Conservation (phyloP, 345 rosid genomes). For the Schrenkiella parvula region DNA sequence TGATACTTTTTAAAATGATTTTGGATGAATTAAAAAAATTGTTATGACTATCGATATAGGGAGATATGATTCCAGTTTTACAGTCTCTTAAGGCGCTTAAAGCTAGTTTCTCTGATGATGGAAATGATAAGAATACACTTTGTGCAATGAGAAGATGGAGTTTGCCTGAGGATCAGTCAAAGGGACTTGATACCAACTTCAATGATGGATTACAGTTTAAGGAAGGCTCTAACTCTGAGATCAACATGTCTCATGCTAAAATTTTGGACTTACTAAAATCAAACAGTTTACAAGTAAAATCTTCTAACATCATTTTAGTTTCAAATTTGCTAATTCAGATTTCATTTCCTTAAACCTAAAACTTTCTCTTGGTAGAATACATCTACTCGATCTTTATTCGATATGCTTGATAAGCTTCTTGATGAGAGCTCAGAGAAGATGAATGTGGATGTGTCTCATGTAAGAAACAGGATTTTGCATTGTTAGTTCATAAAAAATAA, state of each 20-base stretch:
- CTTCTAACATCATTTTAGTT: not conserved
- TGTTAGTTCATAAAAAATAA: not conserved
- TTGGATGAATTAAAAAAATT: not conserved
- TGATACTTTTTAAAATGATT: not conserved
- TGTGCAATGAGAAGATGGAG: slow-evolving; percentile 49
- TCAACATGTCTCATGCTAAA: slow-evolving; percentile 45
- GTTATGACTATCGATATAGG: slow-evolving; percentile 35
- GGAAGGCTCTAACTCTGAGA: slow-evolving; percentile 42
- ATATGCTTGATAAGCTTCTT: slow-evolving; percentile 47
- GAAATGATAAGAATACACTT: slow-evolving; percentile 29
- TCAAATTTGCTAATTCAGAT: not conserved
- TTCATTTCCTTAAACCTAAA: not conserved
- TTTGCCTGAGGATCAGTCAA: slow-evolving; percentile 26
- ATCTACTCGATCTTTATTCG: slow-evolving; percentile 61
- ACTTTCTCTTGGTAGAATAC: slow-evolving; percentile 47
- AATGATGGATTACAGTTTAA: slow-evolving; percentile 35
- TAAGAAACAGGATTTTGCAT: slow-evolving; percentile 35
- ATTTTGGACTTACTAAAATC: slow-evolving; percentile 55
- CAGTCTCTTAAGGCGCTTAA: slow-evolving; percentile 61
- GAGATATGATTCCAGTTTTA: slow-evolving; percentile 58
- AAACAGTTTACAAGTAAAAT: slow-evolving; percentile 28
- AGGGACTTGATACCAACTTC: slow-evolving; percentile 16
- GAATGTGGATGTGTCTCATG: slow-evolving; percentile 58
- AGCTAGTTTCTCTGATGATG: slow-evolving; percentile 36
- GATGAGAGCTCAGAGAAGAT: slow-evolving; percentile 55